A percentile compares a stretch with the other conserved stretches of the same genome.
phyloP scores from a whole-genome alignment of 306 rosid species.

The Glycine latifolia region DNA sequence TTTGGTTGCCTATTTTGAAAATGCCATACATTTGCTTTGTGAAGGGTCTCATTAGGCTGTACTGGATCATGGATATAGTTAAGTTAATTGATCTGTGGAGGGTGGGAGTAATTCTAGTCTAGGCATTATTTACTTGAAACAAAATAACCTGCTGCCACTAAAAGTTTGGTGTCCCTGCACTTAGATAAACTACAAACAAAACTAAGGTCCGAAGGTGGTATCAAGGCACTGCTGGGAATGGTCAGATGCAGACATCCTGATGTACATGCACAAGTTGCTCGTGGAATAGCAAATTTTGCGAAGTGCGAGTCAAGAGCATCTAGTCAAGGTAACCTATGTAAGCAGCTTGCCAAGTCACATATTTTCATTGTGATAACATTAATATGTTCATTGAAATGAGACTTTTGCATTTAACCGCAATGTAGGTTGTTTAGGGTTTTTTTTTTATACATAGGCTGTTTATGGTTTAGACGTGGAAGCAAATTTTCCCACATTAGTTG shows the following conservation, averaged over 20 bases:
- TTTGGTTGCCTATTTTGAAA: conserved; percentile 25
- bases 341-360: conserved; percentile 23
- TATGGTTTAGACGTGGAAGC: background rate
- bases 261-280: conserved; percentile 98
- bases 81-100: conserved; percentile 31
- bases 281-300: conserved; percentile 95
- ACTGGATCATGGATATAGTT: background rate
- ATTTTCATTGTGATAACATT: conserved; percentile 15
- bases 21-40: conserved; percentile 1
- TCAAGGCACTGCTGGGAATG: conserved; percentile 93
- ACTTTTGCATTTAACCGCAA: conserved; percentile 3
- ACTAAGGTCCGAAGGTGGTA: conserved; percentile 88
- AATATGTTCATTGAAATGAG: conserved; percentile 18
- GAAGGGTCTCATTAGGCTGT: background rate
- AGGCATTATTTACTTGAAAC: conserved; percentile 31
- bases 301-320: conserved; percentile 98
- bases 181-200: conserved; percentile 85
- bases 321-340: conserved; percentile 71
- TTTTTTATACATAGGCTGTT: background rate
- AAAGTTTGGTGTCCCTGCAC: conserved; percentile 40
- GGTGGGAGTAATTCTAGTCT: conserved; percentile 37
- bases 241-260: conserved; percentile 95
- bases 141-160: conserved; percentile 31
- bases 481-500: background rate
- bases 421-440: background rate